phyloP scores from a whole-genome alignment of 768 basidiomycete genomes.

The Suillus placidus region DNA sequence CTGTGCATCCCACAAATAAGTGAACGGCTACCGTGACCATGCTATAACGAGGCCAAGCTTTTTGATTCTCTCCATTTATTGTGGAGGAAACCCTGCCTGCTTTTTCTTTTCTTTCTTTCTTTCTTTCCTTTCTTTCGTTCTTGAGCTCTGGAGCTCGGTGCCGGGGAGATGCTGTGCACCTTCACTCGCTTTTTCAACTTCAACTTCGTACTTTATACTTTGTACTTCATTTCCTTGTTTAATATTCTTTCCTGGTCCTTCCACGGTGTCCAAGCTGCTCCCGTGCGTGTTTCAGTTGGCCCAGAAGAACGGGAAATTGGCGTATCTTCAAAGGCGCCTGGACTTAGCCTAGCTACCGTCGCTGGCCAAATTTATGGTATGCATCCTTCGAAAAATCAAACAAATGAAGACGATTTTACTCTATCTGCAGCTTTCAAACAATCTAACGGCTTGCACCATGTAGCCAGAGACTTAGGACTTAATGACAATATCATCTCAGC shows the following conservation, averaged over 20 bases:
- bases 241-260: not conserved
- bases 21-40: not conserved
- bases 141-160: constrained; percentile 17
- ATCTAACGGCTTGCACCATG: not conserved
- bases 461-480: not conserved
- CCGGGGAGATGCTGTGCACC: constrained; percentile 20
- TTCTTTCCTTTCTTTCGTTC: not conserved
- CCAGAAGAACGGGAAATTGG: not conserved
- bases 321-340: not conserved
- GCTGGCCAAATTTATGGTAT: not conserved
- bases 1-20: constrained; percentile 10
- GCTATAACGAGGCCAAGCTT: not conserved
- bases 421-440: not conserved
- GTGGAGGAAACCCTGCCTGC: not conserved
- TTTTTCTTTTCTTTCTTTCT: not conserved
- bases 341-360: too few relatives aligned
- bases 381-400: not conserved
- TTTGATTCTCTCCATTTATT: not conserved
- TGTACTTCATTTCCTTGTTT: constrained; percentile 4
- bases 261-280: constrained; percentile 2
- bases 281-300: not conserved
- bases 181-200: constrained; percentile 5
- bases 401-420: not conserved
- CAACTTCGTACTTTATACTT: not conserved
- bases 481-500: not conserved